These are phyloP conservation scores for Colletotrichum sp. DNA, from an alignment of 2,329 filamentous ascomycete genomes.

Conservation along the genomic window DNA sequence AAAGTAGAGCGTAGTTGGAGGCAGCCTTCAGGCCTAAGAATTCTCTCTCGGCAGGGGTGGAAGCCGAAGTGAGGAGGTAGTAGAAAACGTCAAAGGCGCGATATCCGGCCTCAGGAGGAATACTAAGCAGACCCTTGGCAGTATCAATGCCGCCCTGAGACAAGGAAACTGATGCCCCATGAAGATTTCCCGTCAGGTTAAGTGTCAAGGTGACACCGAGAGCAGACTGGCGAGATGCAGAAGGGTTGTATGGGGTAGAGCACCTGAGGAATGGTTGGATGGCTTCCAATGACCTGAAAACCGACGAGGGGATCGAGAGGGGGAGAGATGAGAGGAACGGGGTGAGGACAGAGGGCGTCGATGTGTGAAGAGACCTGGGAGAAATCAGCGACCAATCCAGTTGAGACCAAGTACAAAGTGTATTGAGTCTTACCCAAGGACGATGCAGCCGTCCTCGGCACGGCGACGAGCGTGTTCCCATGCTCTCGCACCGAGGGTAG, in stretches of 20 bases:
- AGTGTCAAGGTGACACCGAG: slow-evolving; percentile 83
- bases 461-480: slow-evolving; percentile 97
- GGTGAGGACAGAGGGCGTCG: slow-evolving; percentile 81
- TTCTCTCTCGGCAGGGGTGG: slow-evolving; percentile 86
- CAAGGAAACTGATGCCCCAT: slow-evolving; percentile 75
- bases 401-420: background rate
- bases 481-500: slow-evolving; percentile 76
- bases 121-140: slow-evolving; percentile 75
- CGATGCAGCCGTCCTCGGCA: slow-evolving; percentile 93
- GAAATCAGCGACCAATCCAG: background rate
- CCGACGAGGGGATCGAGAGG: slow-evolving; percentile 73
- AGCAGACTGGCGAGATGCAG: slow-evolving; percentile 78
- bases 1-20: slow-evolving; percentile 78
- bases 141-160: slow-evolving; percentile 91
- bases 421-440: slow-evolving; percentile 72
- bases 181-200: slow-evolving; percentile 79
- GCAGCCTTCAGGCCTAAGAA: slow-evolving; percentile 82
- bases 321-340: slow-evolving; percentile 86
- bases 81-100: slow-evolving; percentile 98
- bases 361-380: slow-evolving; percentile 82
- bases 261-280: slow-evolving; percentile 86
- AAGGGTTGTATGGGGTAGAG: slow-evolving; percentile 89
- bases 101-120: slow-evolving; percentile 81
- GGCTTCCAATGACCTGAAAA: slow-evolving; percentile 81
- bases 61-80: slow-evolving; percentile 91